Base-by-base conservation (phyloP, 1,284 basidiomycete genomes). In the Fomitopsis palustris region DNA sequence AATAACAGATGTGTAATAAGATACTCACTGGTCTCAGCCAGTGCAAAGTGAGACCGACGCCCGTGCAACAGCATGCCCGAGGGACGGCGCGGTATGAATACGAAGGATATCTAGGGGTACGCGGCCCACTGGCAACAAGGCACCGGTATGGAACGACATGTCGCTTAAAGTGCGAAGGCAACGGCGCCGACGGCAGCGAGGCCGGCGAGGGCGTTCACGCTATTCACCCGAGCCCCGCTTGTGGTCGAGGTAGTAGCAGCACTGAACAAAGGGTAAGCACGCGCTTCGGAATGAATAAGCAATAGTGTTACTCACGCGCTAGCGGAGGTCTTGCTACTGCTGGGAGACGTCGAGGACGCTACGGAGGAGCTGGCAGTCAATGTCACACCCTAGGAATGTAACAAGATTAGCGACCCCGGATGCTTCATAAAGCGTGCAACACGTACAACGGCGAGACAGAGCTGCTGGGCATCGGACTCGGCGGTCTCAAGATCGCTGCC, bases 361-460 rank as follows among this genome's bases (percentile, higher is more conserved):
- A 58, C 31, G 38, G 58, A 56, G 53, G 53, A 29, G 41, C 58
- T 33, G 38, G 61, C 54, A 3, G 73, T 77, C 59, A 85, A 69
- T 2, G 79, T 84, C 9, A 85, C 79, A 58, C 83, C 81, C 82
- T 84, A 53, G 0, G n/a, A 47, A 16, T 14, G 27, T n/a, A 12
- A 21, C 12, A 35, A 14, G 21, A 39, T 41, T 53, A 56, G 31
- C 29, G 21, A 7, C 29, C 5, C 6, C 25, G 14, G 5, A 23
- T 4, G 19, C 16, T 17, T 19, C 35, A 25, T 9, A 27, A 19
- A 1, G 17, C 19, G 35, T 37, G 35, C 12, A 39, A 58, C 29
- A 80, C 83, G 61, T 68, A 87, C 86, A 53, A 82, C 81, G 55
- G 76, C 70, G 0, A 62, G 65, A 64, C 86, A 88, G 42, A 83